These are phyloP conservation scores for Echinochloa phyllopogon DNA, from an alignment of 176 grass and related monocot genomes.

Conservation along the genomic window DNA sequence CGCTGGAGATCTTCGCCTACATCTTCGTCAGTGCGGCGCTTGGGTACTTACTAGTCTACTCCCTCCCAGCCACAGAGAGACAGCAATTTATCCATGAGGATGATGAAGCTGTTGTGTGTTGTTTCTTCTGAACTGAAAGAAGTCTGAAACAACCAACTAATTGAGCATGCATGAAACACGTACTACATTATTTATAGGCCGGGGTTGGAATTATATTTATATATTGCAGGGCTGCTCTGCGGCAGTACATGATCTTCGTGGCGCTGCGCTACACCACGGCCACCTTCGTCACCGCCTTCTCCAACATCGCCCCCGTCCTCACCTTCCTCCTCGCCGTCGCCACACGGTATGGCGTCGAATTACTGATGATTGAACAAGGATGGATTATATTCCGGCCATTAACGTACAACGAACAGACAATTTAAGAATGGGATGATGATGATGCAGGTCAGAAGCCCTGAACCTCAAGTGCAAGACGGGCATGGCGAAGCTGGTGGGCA, in stretches of 20 bases:
- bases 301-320: slow-evolving; percentile 75
- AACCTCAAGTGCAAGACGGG: slow-evolving; percentile 58
- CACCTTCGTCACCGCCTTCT: slow-evolving; percentile 91
- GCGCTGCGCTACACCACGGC: slow-evolving; percentile 77
- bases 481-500: slow-evolving; percentile 66
- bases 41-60: slow-evolving; percentile 79
- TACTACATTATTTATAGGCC: no score
- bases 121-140: no score
- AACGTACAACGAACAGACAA: no score
- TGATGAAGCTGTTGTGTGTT: no score
- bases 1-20: slow-evolving; percentile 72
- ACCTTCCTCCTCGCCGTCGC: slow-evolving; percentile 80
- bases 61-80: no score
- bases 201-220: neutral
- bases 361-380: no score
- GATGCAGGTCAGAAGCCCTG: slow-evolving; percentile 60
- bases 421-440: no score
- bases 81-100: no score
- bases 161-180: no score
- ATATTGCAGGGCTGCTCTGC: slow-evolving; percentile 64
- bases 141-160: neutral
- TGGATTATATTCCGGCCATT: no score
- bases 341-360: slow-evolving; percentile 54
- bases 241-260: slow-evolving; percentile 88
- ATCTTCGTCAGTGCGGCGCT: slow-evolving; percentile 77